Evolutionary conservation across 202 grass and related monocot genomes (phyloP).

Genomic region (Dendrocalamus latiflorus): DNA sequence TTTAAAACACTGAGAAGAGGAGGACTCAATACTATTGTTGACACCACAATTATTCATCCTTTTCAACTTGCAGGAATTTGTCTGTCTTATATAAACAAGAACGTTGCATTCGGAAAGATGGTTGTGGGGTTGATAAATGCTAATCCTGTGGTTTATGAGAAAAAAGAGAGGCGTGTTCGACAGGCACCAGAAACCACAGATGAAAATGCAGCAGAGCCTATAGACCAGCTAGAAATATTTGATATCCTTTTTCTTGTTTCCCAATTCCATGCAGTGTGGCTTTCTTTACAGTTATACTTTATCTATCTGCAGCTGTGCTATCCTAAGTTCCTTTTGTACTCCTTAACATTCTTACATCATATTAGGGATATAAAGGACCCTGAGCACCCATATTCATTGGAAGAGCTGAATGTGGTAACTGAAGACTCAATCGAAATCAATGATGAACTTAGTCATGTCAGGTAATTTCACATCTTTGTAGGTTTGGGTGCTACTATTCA

Average conservation of each 20-base stretch:
- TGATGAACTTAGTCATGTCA: conserved; percentile 60
- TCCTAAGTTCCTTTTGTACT: conserved; percentile 12
- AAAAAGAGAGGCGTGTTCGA: conserved; percentile 53
- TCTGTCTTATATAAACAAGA: neutral
- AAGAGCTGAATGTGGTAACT: conserved; percentile 87
- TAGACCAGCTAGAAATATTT: conserved; percentile 93
- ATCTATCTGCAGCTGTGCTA: neutral
- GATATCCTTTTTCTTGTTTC: conserved; percentile 62
- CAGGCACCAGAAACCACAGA: conserved; percentile 41
- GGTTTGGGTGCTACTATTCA: neutral
- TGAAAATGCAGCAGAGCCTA: conserved; percentile 62
- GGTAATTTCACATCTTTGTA: conserved; percentile 36
- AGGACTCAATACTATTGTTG: neutral
- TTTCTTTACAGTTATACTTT: conserved; percentile 1
- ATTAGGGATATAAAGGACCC: conserved; percentile 99
- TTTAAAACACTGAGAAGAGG: neutral
- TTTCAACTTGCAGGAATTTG: conserved; percentile 16
- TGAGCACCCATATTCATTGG: conserved; percentile 89
- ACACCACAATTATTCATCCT: neutral
- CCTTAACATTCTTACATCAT: conserved; percentile 93
- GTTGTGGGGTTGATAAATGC: conserved; percentile 80
- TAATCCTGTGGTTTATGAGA: conserved; percentile 77
- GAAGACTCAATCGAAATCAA: conserved; percentile 81
- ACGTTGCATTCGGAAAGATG: conserved; percentile 31
- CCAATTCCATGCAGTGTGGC: neutral